phyloP scores from a whole-genome alignment of 352 stramenopile species.

The Aphanomyces cochlioides region DNA sequence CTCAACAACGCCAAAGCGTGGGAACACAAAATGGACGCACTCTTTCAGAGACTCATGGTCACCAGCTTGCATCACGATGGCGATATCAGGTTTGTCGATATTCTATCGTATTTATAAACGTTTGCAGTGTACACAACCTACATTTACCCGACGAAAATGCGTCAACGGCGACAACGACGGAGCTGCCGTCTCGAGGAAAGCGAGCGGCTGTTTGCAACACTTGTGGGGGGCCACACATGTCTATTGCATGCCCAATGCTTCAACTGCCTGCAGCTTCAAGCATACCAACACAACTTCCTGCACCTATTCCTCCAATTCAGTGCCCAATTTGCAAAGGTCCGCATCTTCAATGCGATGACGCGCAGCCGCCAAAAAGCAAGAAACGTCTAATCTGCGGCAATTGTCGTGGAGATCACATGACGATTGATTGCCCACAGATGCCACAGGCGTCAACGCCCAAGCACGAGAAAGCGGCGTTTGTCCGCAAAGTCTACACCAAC shows the following conservation, averaged over 20 bases:
- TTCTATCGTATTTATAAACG: background rate
- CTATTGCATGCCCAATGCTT: slow-evolving; percentile 66
- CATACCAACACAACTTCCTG: background rate
- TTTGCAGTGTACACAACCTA: slow-evolving; percentile 11
- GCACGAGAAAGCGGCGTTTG: slow-evolving; percentile 55
- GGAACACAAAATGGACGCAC: slow-evolving; percentile 82
- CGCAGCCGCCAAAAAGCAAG: slow-evolving; percentile 30
- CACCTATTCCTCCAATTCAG: background rate
- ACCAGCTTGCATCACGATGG: slow-evolving; percentile 70
- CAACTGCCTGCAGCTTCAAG: slow-evolving; percentile 30
- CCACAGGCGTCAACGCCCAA: slow-evolving; percentile 34
- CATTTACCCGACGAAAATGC: background rate
- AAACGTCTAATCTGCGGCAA: slow-evolving; percentile 64
- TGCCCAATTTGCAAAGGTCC: background rate
- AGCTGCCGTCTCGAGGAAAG: background rate
- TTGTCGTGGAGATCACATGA: slow-evolving; percentile 80
- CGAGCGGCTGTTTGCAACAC: slow-evolving; percentile 50
- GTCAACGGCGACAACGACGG: background rate
- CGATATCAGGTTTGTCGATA: slow-evolving; percentile 55
- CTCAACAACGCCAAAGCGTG: slow-evolving; percentile 34
- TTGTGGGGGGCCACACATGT: slow-evolving; percentile 79
- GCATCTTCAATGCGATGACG: background rate
- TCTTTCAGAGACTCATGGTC: slow-evolving; percentile 80
- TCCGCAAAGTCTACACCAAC: slow-evolving; percentile 84
- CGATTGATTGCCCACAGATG: slow-evolving; percentile 68